phyloP scores from a whole-genome alignment of 208 protist species.

The Crithidia sp. region DNA sequence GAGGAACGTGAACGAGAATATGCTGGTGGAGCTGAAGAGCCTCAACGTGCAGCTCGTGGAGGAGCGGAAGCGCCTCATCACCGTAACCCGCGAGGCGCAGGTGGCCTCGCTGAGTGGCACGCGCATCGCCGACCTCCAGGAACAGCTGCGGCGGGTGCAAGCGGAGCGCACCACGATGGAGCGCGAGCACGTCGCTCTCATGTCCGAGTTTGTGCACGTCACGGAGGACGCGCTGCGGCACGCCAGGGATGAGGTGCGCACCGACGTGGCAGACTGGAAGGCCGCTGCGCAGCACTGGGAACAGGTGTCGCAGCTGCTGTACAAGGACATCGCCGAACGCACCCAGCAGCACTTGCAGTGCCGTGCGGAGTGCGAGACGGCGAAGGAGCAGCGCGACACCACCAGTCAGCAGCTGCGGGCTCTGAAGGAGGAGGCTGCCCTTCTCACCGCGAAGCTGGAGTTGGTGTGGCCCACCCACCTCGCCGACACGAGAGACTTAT shows the following conservation, averaged over 20 bases:
- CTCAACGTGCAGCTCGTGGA: conserved; percentile 79
- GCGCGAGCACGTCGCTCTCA: conserved; percentile 72
- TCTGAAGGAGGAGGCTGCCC: conserved; percentile 49
- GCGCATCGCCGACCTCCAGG: conserved; percentile 59
- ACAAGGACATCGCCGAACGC: conserved; percentile 85
- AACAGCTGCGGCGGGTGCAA: conserved; percentile 44
- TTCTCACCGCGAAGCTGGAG: conserved; percentile 75
- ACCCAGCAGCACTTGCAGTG: conserved; percentile 75
- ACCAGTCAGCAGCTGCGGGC: conserved; percentile 44
- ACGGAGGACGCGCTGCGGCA: conserved; percentile 70
- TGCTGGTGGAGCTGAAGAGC: conserved; percentile 81
- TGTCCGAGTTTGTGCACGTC: conserved; percentile 78
- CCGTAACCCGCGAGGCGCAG: conserved; percentile 66
- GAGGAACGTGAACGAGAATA: conserved; percentile 82
- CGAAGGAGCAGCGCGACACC: conserved; percentile 76
- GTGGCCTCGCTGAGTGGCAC: conserved; percentile 26
- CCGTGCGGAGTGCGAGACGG: conserved; percentile 85
- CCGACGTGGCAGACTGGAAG: conserved; percentile 72
- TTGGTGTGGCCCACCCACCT: conserved; percentile 86
- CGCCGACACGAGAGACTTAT: conserved; percentile 66
- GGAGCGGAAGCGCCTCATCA: conserved; percentile 80
- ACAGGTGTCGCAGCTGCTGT: conserved; percentile 83
- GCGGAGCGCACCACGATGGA: conserved; percentile 61
- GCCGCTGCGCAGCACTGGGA: conserved; percentile 82
- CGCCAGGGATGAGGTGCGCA: conserved; percentile 66